These are phyloP conservation scores for Nemania abortiva DNA, from an alignment of 2,329 filamentous ascomycete species.

Conservation along the genomic window DNA sequence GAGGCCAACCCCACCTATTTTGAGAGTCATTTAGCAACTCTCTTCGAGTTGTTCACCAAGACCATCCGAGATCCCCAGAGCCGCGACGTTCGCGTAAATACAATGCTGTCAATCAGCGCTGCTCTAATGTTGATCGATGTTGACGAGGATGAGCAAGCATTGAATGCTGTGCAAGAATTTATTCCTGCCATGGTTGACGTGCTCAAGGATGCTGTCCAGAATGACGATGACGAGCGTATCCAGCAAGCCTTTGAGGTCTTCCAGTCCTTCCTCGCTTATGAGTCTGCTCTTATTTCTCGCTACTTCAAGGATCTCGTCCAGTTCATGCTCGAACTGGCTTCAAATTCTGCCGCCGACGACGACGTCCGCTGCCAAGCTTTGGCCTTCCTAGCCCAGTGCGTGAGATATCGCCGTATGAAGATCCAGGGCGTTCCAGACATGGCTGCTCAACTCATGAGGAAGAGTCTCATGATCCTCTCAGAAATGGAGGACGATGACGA, in stretches of 20 bases:
- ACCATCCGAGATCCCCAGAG: slow-evolving; percentile 93
- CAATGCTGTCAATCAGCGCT: slow-evolving; percentile 88
- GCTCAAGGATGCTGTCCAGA: slow-evolving; percentile 84
- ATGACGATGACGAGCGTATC: slow-evolving; percentile 85
- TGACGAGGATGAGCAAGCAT: slow-evolving; percentile 81
- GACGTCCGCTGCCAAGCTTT: slow-evolving; percentile 91
- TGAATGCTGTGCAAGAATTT: slow-evolving; percentile 81
- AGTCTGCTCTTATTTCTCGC: slow-evolving; percentile 82
- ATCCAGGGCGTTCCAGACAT: slow-evolving; percentile 88
- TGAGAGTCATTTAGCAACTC: slow-evolving; percentile 80
- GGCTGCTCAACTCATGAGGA: slow-evolving; percentile 86
- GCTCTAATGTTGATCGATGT: slow-evolving; percentile 88
- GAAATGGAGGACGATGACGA: slow-evolving; percentile 85
- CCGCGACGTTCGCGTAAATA: slow-evolving; percentile 93
- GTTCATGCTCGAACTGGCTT: slow-evolving; percentile 92
- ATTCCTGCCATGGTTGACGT: slow-evolving; percentile 91
- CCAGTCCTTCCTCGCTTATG: slow-evolving; percentile 92
- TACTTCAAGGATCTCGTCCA: slow-evolving; percentile 91
- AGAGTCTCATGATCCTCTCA: slow-evolving; percentile 88
- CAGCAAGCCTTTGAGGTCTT: slow-evolving; percentile 96
- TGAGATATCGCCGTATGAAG: slow-evolving; percentile 94
- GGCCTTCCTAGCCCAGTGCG: slow-evolving; percentile 91
- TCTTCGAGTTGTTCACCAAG: slow-evolving; percentile 85
- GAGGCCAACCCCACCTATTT: slow-evolving; percentile 90
- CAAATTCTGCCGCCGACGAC: slow-evolving; percentile 81